These are phyloP conservation scores for Suhomyces wounanorum DNA, from an alignment of 1,139 yeast species.

Conservation along the genomic window DNA sequence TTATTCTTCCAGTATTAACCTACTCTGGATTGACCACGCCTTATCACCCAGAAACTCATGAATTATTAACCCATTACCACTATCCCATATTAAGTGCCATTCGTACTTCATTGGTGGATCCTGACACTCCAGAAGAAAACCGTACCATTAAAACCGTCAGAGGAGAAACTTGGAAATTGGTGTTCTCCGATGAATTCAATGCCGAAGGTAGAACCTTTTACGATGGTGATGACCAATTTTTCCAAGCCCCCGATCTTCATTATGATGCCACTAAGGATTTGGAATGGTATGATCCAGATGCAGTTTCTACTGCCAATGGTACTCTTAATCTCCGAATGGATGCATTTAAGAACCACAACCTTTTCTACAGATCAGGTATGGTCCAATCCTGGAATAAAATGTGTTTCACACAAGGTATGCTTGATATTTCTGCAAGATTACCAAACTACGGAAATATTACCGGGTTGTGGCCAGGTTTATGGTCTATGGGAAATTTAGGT, in stretches of 20 bases:
- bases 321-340: conserved; percentile 67
- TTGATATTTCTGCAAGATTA: conserved; percentile 69
- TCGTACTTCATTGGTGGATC: conserved; percentile 65
- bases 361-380: conserved; percentile 83
- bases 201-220: conserved; percentile 82
- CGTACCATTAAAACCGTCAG: conserved; percentile 43
- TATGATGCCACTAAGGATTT: conserved; percentile 80
- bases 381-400: conserved; percentile 81
- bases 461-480: conserved; percentile 89
- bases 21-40: conserved; percentile 61
- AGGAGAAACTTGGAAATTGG: conserved; percentile 70
- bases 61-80: conserved; percentile 54
- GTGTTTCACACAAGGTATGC: conserved; percentile 75
- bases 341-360: conserved; percentile 68
- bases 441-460: conserved; percentile 70
- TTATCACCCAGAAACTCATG: conserved; percentile 34
- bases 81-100: conserved; percentile 65
- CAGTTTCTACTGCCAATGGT: conserved; percentile 68
- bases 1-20: conserved; percentile 73
- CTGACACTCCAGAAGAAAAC: conserved; percentile 72
- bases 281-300: conserved; percentile 91
- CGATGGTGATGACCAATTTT: conserved; percentile 82
- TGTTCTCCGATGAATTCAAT: conserved; percentile 82
- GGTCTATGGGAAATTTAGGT: conserved; percentile 87
- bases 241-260: conserved; percentile 73